A percentile compares a stretch with the other conserved stretches of the same genome.
Evolutionary conservation across 352 stramenopile genomes (phyloP).

Genomic region (Halophytophthora polymorphica): DNA sequence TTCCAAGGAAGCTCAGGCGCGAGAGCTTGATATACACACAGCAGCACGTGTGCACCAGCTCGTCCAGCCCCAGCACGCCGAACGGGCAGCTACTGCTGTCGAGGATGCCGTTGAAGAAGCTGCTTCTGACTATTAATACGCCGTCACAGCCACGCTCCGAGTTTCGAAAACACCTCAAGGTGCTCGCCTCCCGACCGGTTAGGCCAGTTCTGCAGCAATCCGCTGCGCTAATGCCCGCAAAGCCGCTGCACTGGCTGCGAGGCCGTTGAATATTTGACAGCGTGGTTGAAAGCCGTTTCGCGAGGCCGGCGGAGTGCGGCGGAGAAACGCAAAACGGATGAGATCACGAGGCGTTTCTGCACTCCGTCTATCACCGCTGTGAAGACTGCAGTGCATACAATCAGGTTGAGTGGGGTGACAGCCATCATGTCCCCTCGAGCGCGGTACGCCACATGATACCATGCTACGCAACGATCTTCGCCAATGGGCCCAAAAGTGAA

Average conservation of each 20-base stretch:
- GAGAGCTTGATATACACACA: not conserved
- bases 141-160: not conserved
- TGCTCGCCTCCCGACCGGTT: too few species aligned
- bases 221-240: not conserved
- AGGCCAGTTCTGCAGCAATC: not conserved
- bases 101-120: constrained; percentile 19
- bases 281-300: constrained; percentile 13
- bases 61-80: not conserved
- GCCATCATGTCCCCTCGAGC: too few species aligned
- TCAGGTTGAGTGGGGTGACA: too few species aligned
- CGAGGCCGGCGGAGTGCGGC: not conserved
- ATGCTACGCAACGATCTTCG: too few species aligned
- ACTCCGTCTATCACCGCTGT: constrained; percentile 5
- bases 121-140: constrained; percentile 24
- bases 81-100: constrained; percentile 12
- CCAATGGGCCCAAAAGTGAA: too few species aligned
- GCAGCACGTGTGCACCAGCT: not conserved
- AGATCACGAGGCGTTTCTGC: not conserved
- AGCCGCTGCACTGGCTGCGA: constrained; percentile 14
- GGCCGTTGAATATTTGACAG: constrained; percentile 10
- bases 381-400: constrained; percentile 4
- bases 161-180: not conserved
- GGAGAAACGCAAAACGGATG: constrained; percentile 27
- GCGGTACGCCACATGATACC: too few species aligned
- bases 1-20: constrained; percentile 16